Evolutionary conservation across 495 filamentous ascomycete species (phyloP).

Genomic region (Ascobolus immersus): DNA sequence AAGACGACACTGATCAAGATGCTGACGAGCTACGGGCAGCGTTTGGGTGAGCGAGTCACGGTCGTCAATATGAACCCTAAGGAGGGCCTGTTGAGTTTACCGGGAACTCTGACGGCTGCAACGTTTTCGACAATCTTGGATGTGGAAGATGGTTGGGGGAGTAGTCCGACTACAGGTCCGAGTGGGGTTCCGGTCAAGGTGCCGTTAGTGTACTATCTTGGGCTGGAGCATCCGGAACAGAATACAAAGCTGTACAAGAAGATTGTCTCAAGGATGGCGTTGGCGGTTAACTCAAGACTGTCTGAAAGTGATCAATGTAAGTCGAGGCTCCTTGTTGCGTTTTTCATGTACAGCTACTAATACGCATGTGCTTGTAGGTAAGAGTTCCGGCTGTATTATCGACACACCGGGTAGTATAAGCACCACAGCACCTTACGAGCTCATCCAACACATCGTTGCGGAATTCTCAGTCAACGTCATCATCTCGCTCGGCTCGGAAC

Average conservation of each 20-base stretch:
- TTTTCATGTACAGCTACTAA: no score
- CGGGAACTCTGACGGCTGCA: constrained; percentile 61
- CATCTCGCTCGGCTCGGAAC: constrained; percentile 61
- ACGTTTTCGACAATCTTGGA: constrained; percentile 68
- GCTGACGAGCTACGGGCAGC: constrained; percentile 56
- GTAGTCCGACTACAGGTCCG: constrained; percentile 69
- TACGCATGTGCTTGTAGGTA: constrained; percentile 17
- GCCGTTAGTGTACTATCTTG: constrained; percentile 79
- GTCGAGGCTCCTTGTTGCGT: no score
- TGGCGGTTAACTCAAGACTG: constrained; percentile 52
- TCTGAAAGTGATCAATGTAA: no score
- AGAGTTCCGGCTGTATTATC: constrained; percentile 53
- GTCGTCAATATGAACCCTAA: constrained; percentile 68
- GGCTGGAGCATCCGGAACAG: constrained; percentile 46
- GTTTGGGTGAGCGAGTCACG: constrained; percentile 48
- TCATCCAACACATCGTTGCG: constrained; percentile 56
- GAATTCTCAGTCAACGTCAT: constrained; percentile 73
- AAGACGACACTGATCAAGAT: constrained; percentile 69
- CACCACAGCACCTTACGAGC: constrained; percentile 40
- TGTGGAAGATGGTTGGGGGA: constrained; percentile 75
- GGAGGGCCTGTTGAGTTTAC: constrained; percentile 64
- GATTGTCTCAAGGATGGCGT: constrained; percentile 47
- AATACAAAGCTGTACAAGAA: constrained; percentile 46
- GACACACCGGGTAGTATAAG: constrained; percentile 51
- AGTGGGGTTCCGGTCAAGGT: constrained; percentile 70